Conservation (phyloP, 2,329 filamentous ascomycete genomes). For the Samsoniella hepiali region DNA sequence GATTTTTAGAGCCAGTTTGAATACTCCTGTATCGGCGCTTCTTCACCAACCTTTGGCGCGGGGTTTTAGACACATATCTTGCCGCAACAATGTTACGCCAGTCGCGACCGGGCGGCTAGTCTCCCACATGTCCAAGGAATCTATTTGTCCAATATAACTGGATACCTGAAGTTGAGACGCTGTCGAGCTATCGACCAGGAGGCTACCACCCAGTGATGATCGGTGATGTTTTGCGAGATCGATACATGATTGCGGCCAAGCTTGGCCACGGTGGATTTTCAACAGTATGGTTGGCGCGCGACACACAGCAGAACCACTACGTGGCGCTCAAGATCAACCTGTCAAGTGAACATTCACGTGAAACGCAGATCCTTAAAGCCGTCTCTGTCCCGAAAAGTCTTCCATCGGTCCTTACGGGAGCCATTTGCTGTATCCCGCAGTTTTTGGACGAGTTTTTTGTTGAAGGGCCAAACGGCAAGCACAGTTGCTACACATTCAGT, state of each 20-base stretch:
- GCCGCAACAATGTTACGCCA: neutral
- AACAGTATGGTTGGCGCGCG: constrained; percentile 35
- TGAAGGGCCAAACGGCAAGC: constrained; percentile 29
- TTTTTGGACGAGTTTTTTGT: constrained; percentile 28
- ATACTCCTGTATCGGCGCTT: too few relatives aligned
- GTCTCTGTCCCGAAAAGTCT: neutral
- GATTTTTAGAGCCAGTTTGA: too few relatives aligned
- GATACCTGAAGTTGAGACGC: constrained; percentile 27
- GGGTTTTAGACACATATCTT: neutral
- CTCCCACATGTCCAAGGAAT: neutral
- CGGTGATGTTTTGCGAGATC: constrained; percentile 33
- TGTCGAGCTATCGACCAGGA: constrained; percentile 31
- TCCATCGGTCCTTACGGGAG: neutral
- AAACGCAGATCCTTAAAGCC: constrained; percentile 25
- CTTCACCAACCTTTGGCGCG: neutral
- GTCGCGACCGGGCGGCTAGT: neutral
- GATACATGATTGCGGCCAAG: constrained; percentile 30
- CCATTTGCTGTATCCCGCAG: constrained; percentile 20
- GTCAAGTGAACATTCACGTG: constrained; percentile 25
- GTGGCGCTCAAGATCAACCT: constrained; percentile 35
- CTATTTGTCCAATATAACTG: neutral
- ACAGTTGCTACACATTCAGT: constrained; percentile 28
- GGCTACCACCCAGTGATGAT: constrained; percentile 40
- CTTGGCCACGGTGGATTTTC: constrained; percentile 32
- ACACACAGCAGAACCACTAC: constrained; percentile 25